Percentiles rank a stretch among this genome's conserved stretches.
Conservation (phyloP, 345 rosid genomes). For the Acer campestre region DNA sequence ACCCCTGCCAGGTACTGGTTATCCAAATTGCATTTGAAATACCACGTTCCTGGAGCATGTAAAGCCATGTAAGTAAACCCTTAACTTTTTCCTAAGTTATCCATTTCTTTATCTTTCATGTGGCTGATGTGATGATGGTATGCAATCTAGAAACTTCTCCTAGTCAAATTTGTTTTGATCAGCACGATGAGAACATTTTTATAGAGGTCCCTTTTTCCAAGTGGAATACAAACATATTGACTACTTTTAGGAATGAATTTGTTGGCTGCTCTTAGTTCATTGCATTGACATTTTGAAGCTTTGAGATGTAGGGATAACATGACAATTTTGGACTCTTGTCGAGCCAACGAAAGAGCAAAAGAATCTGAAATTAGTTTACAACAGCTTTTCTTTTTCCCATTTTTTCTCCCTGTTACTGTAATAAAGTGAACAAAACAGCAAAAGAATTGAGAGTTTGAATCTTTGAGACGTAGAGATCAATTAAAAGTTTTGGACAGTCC, state of each 20-base stretch:
- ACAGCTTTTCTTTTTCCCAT: background rate
- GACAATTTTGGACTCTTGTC: background rate
- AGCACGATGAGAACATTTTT: background rate
- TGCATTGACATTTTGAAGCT: constrained; percentile 7
- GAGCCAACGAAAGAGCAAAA: background rate
- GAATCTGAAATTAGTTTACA: background rate
- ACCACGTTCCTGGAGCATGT: constrained; percentile 82
- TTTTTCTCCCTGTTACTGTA: background rate
- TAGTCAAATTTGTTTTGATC: background rate
- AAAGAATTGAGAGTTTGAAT: background rate
- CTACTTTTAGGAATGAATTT: constrained; percentile 4
- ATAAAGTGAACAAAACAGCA: background rate
- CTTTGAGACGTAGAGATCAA: background rate
- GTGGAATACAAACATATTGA: background rate
- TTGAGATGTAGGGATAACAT: background rate
- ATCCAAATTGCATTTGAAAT: constrained; percentile 79
- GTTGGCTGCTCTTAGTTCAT: background rate
- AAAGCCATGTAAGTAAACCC: constrained; percentile 70
- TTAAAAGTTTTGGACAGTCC: background rate
- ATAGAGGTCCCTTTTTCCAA: background rate
- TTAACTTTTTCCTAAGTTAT: background rate
- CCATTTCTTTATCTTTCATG: constrained; percentile 2
- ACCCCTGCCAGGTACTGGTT: constrained; percentile 90
- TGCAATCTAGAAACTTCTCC: background rate
- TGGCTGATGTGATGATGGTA: background rate